Base-by-base conservation (phyloP, 1,284 basidiomycete species). In the Chalciporus sp. region DNA sequence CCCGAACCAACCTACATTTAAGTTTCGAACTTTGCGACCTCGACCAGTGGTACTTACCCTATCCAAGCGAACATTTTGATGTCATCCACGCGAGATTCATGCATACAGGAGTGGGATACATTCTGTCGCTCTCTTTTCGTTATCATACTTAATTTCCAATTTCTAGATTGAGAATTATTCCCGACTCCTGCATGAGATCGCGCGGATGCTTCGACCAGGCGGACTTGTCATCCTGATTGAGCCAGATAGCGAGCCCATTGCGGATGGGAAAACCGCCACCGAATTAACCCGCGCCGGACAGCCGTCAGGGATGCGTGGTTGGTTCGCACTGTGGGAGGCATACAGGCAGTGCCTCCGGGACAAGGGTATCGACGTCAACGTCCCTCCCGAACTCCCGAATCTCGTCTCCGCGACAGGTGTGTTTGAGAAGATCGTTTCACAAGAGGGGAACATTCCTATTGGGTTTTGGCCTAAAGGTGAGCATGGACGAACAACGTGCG, bases 21-120 rank as follows among this genome's bases (percentile, higher is more conserved):
- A 88, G 86, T 33, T 88, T 87, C 61, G 86, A 88, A 61, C 74
- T 87, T 9, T 87, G 81, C 65, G 83, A 88, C 65, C 71, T 86
- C 51, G 81, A 84, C 66, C 74, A 78, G 51, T 71, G 72, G 60
- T 77, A 72, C 43, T 73, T 88, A 31, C 86, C 86, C 11, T 87
- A 86, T 62, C 80, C 81, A 28, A 77, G 79, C 62, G 73, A 71
- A 40, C 75, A 82, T 47, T 88, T 87, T 60, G 83, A 88, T 65
- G 71, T 88, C 58, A 76, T 88, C 42, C 85, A 88, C 63, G 84
- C 83, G 39, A 80, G 85, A 48, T 83, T 78, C 31, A 77, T 88
- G 63, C 83, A 85, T 59, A 80, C 77, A 17, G 85, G 86, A 49
- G 77, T 70, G 56, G 62, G 73, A 74, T n/a, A 10, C 49, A 40